Base-by-base conservation (phyloP, 352 stramenopile species). In the Pythium sukuiense region DNA sequence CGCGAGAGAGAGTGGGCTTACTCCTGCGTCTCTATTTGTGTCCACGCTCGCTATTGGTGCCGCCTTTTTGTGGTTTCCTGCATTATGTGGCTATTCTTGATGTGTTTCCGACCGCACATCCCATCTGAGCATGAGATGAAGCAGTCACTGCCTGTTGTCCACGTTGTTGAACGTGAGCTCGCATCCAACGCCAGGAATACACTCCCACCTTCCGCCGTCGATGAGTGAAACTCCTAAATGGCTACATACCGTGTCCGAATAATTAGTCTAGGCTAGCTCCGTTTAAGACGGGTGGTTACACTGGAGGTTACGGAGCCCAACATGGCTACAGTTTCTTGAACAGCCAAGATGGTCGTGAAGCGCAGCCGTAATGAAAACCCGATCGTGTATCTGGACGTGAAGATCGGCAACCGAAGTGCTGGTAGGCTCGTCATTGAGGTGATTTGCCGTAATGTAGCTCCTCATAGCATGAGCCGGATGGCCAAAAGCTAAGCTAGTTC, bases 351-450 rank as follows among this genome's bases (percentile, higher is more conserved):
- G 59, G 39, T 43, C 14, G 41, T 49, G 27, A 62, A 50, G 50
- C 55, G 62, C 12, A 35, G 55, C 14, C 58, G 65, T 2, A 46
- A 56, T 2, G 71, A 83, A 13, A 95, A 97, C 70, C 90, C 90
- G 49, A 78, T 96, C 57, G 96, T 99, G 45, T 99, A 95, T 71
- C 90, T 99, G 58, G 97, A 99, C 70, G 92, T 99, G 59, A 85
- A 88, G 68, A 89, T 99, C 59, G 95, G 86, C 29, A 93, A 95
- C 35, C 71, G 89, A 60, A 67, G 74, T 37, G 77, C 85, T 11
- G 96, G 93, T 13, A 76, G 96, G 33, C 87, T 99, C 29, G 87
- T 92, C 18, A 98, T 99, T 54, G 94, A 98, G 69, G 83, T 89
- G 30, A 6, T 43, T 7, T 29, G 12, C n/a, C n/a, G 20, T 18